These are phyloP conservation scores for Seiridium unicorne DNA, from an alignment of 2,329 filamentous ascomycete genomes.

Conservation along the genomic window DNA sequence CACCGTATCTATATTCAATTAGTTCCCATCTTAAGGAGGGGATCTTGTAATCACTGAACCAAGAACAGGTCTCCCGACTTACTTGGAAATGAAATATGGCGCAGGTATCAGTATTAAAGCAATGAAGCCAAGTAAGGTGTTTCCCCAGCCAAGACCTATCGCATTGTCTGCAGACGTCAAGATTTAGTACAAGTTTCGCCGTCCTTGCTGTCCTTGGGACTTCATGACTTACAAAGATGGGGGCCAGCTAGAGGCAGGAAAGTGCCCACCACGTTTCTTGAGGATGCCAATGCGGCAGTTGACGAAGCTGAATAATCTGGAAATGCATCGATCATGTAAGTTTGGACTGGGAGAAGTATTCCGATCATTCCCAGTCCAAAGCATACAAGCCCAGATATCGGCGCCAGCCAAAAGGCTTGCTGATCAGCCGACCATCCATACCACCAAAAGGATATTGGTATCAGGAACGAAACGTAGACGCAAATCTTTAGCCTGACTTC, in stretches of 20 bases:
- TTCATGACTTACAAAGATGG: constrained; percentile 8
- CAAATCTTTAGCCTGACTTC: constrained; percentile 11
- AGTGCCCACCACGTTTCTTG: constrained; percentile 11
- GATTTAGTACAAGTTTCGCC: not conserved
- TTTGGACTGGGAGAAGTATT: constrained; percentile 12
- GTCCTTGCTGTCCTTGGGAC: not conserved
- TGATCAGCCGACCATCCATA: constrained; percentile 12
- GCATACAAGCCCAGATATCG: constrained; percentile 9
- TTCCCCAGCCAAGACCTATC: constrained; percentile 13
- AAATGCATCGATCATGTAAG: constrained; percentile 15
- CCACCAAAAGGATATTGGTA: constrained; percentile 12
- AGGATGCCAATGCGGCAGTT: constrained; percentile 11
- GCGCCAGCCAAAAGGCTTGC: constrained; percentile 12
- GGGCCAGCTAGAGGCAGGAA: constrained; percentile 14
- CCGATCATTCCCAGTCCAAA: constrained; percentile 13
- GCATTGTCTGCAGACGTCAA: constrained; percentile 6
- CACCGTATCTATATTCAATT: not conserved
- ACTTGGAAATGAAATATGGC: constrained; percentile 13
- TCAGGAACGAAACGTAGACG: constrained; percentile 13
- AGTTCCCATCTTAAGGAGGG: not conserved
- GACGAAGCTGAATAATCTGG: constrained; percentile 13
- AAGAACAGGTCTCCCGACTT: not conserved
- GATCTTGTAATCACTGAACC: not conserved
- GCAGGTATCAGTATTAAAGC: constrained; percentile 12
- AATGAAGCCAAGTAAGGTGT: constrained; percentile 10